phyloP scores from a whole-genome alignment of 163 green algal genomes.

The Scenedesmus sp. region DNA sequence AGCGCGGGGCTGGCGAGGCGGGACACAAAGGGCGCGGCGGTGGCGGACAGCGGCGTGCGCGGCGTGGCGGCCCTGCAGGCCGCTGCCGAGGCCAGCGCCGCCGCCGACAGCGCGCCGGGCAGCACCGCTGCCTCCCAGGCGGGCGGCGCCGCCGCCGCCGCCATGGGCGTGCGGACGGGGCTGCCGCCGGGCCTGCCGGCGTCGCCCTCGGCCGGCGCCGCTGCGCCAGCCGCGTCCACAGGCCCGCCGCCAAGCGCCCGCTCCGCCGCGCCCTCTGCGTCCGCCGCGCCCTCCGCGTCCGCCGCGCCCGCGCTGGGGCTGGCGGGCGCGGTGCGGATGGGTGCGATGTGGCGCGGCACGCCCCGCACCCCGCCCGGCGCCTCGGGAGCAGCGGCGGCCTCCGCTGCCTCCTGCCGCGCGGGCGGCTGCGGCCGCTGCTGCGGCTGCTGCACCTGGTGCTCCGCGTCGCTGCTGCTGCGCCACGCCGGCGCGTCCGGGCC shows the following conservation, averaged over 20 bases:
- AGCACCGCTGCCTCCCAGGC: too few species aligned
- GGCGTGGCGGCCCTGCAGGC: conserved; percentile 10
- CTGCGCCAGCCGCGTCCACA: too few species aligned
- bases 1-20: not conserved
- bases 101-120: too few species aligned
- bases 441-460: not conserved
- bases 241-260: too few species aligned
- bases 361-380: not conserved
- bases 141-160: not conserved
- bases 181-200: not conserved
- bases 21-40: conserved; percentile 32
- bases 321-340: not conserved
- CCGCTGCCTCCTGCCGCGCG: conserved; percentile 12
- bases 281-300: too few species aligned
- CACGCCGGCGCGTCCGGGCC: too few species aligned
- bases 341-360: not conserved
- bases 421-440: conserved; percentile 1
- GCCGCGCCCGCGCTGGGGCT: too few species aligned
- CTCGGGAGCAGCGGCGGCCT: too few species aligned
- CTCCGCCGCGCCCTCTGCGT: too few species aligned
- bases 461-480: too few species aligned
- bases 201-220: not conserved
- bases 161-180: not conserved
- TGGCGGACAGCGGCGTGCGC: conserved; percentile 29
- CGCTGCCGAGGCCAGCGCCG: too few species aligned